phyloP scores from a whole-genome alignment of 352 stramenopile genomes.

The Phytophthora pseudosyringae region DNA sequence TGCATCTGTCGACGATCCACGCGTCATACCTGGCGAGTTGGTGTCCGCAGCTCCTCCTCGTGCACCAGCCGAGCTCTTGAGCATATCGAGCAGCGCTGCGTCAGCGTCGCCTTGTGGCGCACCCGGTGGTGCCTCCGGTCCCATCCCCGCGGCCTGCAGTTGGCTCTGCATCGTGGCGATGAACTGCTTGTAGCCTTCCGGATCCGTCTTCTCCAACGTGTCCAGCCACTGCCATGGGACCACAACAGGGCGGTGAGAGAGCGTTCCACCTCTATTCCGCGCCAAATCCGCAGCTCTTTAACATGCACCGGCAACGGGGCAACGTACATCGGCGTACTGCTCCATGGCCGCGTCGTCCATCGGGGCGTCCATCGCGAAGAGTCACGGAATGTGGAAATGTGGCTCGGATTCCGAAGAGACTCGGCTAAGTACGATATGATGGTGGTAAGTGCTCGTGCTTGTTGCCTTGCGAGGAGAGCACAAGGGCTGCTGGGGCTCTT shows the following conservation, averaged over 20 bases:
- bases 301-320: not conserved
- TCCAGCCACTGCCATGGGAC: constrained; percentile 62
- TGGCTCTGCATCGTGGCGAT: constrained; percentile 74
- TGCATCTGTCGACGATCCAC: not conserved
- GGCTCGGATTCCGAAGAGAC: constrained; percentile 13
- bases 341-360: constrained; percentile 72
- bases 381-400: constrained; percentile 33
- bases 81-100: constrained; percentile 59
- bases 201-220: constrained; percentile 72
- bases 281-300: not conserved
- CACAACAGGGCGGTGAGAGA: constrained; percentile 16
- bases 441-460: not conserved
- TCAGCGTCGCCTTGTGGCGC: constrained; percentile 31
- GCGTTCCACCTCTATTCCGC: constrained; percentile 2
- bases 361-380: constrained; percentile 30
- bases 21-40: constrained; percentile 27
- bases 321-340: constrained; percentile 74
- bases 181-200: constrained; percentile 65
- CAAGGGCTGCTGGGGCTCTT: too few species aligned
- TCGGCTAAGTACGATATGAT: constrained; percentile 25
- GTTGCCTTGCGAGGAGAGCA: too few species aligned
- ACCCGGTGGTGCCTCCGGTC: not conserved
- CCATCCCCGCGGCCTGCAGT: constrained; percentile 41
- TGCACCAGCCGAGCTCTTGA: constrained; percentile 41
- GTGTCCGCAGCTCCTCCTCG: constrained; percentile 8